phyloP scores from a whole-genome alignment of 371 early-diverging fungal genomes.

The Apophysomyces ossiformis region DNA sequence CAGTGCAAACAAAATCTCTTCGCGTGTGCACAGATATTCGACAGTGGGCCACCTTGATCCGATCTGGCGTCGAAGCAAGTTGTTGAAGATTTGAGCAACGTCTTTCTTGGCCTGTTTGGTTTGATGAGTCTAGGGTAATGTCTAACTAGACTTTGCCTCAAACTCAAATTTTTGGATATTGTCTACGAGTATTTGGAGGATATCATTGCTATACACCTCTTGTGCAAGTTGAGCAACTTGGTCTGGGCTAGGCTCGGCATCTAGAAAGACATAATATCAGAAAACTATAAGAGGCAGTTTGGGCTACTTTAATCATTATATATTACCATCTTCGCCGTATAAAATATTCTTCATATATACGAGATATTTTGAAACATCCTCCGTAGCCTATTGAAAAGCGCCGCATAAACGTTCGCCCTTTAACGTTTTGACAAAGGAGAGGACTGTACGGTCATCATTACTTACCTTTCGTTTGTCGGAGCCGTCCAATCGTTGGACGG shows the following conservation, averaged over 20 bases:
- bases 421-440: neutral
- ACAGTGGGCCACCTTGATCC: slow-evolving; percentile 93
- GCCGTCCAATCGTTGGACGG: slow-evolving; percentile 72
- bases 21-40: slow-evolving; percentile 84
- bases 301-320: neutral
- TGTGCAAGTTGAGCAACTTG: slow-evolving; percentile 89
- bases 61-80: slow-evolving; percentile 89
- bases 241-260: slow-evolving; percentile 86
- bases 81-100: slow-evolving; percentile 94
- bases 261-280: slow-evolving; percentile 42
- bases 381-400: slow-evolving; percentile 69
- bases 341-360: slow-evolving; percentile 87
- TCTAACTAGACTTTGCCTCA: slow-evolving; percentile 60
- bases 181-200: slow-evolving; percentile 77
- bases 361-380: slow-evolving; percentile 92
- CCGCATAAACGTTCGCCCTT: neutral
- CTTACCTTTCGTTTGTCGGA: slow-evolving; percentile 69
- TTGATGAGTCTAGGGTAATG: slow-evolving; percentile 18
- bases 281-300: neutral
- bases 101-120: slow-evolving; percentile 83
- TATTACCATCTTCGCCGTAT: slow-evolving; percentile 88
- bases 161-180: slow-evolving; percentile 92
- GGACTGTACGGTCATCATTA: neutral
- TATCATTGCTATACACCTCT: slow-evolving; percentile 87
- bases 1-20: slow-evolving; percentile 78